Conservation (phyloP, 176 grass and related monocot species). For the Phragmites australis region DNA sequence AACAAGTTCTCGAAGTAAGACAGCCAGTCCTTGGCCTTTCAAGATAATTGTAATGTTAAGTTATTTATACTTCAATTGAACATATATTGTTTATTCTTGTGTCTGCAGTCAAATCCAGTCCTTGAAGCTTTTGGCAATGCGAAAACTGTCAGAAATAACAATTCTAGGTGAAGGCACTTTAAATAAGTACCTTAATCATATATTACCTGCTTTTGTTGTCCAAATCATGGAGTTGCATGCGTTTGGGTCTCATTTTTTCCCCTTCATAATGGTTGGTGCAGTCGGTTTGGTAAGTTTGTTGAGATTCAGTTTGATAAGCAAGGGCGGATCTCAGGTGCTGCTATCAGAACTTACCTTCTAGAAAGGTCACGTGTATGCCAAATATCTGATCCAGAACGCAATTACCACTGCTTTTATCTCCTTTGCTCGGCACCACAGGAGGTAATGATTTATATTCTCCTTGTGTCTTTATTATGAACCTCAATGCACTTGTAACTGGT, state of each 20-base stretch:
- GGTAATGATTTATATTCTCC: conserved; percentile 53
- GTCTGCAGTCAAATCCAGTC: conserved; percentile 96
- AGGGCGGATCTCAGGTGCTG: conserved; percentile 97
- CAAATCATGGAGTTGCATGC: conserved; percentile 37
- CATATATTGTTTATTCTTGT: conserved; percentile 36
- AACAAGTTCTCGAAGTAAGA: conserved; percentile 95
- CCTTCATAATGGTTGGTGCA: conserved; percentile 48
- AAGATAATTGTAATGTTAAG: conserved; percentile 22
- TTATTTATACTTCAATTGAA: conserved; percentile 35
- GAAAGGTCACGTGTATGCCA: conserved; percentile 98
- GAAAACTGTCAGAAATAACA: conserved; percentile 98
- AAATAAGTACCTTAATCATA: conserved; percentile 18
- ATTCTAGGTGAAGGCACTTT: conserved; percentile 71
- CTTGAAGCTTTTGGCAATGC: conserved; percentile 99
- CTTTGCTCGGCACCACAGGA: conserved; percentile 92
- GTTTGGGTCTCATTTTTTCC: conserved; percentile 29
- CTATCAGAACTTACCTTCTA: conserved; percentile 94
- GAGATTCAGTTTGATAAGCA: conserved; percentile 98
- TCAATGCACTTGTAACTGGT: conserved; percentile 23
- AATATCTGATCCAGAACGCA: conserved; percentile 91
- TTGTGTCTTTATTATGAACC: conserved; percentile 19
- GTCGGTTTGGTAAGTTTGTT: conserved; percentile 99
- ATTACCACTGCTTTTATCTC: conserved; percentile 99
- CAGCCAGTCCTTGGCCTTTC: conserved; percentile 9
- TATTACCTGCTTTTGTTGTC: conserved; percentile 7